phyloP scores from a whole-genome alignment of 768 basidiomycete genomes.

The Rickenella mellea region DNA sequence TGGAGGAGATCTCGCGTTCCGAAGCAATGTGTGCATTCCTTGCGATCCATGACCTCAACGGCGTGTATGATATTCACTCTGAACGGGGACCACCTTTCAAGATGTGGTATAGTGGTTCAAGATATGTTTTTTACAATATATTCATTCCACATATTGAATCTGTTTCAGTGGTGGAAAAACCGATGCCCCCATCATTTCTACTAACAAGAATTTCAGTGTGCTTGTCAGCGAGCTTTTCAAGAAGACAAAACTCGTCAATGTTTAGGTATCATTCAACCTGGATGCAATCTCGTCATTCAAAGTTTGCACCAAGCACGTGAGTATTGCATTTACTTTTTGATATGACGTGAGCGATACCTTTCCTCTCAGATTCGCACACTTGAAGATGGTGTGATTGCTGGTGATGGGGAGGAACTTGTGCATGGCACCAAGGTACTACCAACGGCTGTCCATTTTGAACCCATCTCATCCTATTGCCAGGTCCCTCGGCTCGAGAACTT shows the following conservation, averaged over 20 bases:
- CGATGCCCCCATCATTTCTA: conserved; percentile 1
- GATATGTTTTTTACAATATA: background rate
- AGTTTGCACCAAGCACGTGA: no score
- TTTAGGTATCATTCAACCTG: no score
- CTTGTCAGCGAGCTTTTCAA: background rate
- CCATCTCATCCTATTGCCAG: background rate
- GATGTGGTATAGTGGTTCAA: conserved; percentile 3
- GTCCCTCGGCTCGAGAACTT: conserved; percentile 2
- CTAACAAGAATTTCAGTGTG: background rate
- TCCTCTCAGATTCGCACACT: no score
- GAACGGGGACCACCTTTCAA: conserved; percentile 2
- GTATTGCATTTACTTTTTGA: no score
- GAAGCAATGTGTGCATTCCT: background rate
- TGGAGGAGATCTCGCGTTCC: background rate
- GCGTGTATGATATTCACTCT: background rate
- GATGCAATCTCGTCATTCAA: no score
- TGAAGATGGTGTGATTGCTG: background rate
- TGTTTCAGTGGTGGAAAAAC: conserved; percentile 1
- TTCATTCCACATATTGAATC: background rate
- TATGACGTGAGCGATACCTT: no score
- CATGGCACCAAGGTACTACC: background rate
- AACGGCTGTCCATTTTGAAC: background rate
- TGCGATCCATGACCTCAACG: background rate
- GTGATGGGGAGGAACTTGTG: background rate
- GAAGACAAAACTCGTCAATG: no score